These are phyloP conservation scores for Naganishia vaughanmartiniae DNA, from an alignment of 768 basidiomycete species.

Conservation along the genomic window DNA sequence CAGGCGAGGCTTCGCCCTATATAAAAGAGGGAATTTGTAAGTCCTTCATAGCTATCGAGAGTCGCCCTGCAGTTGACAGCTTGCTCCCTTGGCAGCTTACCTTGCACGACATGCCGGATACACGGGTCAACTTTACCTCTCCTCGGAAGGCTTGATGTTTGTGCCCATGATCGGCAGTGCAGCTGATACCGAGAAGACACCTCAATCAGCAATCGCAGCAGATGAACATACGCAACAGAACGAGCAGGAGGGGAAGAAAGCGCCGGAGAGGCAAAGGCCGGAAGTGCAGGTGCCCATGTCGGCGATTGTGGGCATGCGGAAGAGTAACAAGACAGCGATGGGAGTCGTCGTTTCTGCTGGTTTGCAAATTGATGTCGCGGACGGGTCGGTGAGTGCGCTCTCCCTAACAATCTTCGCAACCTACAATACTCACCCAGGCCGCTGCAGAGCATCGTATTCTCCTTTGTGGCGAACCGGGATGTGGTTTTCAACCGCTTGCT, in stretches of 20 bases:
- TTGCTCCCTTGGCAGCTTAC: background rate
- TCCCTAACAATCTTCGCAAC: no score
- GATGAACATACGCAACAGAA: background rate
- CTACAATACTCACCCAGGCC: no score
- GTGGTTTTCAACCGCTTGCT: conserved; percentile 14
- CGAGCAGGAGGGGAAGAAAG: conserved; percentile 6
- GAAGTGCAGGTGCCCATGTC: conserved; percentile 27
- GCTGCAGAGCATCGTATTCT: conserved; percentile 29
- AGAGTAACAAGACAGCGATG: conserved; percentile 32
- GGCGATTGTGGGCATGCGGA: conserved; percentile 30
- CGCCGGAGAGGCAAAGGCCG: background rate
- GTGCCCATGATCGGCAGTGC: conserved; percentile 12
- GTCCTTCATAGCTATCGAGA: background rate
- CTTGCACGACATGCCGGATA: conserved; percentile 13
- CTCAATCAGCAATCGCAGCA: background rate
- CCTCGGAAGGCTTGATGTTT: conserved; percentile 21
- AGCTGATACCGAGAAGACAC: background rate
- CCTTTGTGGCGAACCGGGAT: conserved; percentile 30
- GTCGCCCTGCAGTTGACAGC: background rate
- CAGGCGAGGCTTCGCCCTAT: conserved; percentile 2
- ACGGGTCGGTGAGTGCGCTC: conserved; percentile 30
- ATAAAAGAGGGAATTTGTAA: conserved; percentile 20
- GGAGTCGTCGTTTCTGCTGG: conserved; percentile 31
- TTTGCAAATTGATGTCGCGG: conserved; percentile 29
- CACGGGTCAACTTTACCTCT: conserved; percentile 10